A percentile compares a stretch with the other conserved stretches of the same genome.
Conservation (phyloP, 768 basidiomycete genomes). For the Coprinellus micaceus region DNA sequence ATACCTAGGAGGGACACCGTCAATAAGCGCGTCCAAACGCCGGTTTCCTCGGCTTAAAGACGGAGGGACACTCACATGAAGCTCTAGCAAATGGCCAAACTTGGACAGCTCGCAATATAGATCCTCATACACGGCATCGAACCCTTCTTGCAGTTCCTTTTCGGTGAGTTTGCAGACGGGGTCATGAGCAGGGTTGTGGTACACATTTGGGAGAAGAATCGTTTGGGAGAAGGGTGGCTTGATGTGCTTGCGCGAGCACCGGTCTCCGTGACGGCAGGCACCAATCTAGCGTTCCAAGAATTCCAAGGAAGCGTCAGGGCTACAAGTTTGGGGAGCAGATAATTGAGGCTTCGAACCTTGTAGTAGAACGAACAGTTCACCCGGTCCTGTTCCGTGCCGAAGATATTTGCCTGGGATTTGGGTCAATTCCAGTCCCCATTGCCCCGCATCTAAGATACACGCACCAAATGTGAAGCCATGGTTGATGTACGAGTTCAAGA, state of each 20-base stretch:
- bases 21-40: not conserved
- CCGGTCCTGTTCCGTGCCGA: slow-evolving; percentile 90
- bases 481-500: slow-evolving; percentile 5
- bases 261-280: slow-evolving; percentile 96
- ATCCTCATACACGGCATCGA: slow-evolving; percentile 93
- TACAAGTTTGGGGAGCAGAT: slow-evolving; percentile 6
- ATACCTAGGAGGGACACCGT: slow-evolving; percentile 52
- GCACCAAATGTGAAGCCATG: slow-evolving; percentile 78
- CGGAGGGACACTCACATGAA: slow-evolving; percentile 66
- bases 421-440: no score
- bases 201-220: slow-evolving; percentile 93
- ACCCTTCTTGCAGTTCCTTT: slow-evolving; percentile 86
- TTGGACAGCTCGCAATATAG: slow-evolving; percentile 92
- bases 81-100: slow-evolving; percentile 91
- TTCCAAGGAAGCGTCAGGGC: slow-evolving; percentile 6
- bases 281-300: slow-evolving; percentile 63
- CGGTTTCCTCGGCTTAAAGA: not conserved
- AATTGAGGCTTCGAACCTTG: slow-evolving; percentile 53
- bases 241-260: slow-evolving; percentile 98
- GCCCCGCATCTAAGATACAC: slow-evolving; percentile 17
- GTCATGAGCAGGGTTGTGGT: slow-evolving; percentile 96
- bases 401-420: slow-evolving; percentile 77
- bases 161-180: slow-evolving; percentile 85
- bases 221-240: slow-evolving; percentile 97
- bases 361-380: slow-evolving; percentile 99